Conservation (phyloP, 139 green algal genomes). For the Dunaliella primolecta region DNA sequence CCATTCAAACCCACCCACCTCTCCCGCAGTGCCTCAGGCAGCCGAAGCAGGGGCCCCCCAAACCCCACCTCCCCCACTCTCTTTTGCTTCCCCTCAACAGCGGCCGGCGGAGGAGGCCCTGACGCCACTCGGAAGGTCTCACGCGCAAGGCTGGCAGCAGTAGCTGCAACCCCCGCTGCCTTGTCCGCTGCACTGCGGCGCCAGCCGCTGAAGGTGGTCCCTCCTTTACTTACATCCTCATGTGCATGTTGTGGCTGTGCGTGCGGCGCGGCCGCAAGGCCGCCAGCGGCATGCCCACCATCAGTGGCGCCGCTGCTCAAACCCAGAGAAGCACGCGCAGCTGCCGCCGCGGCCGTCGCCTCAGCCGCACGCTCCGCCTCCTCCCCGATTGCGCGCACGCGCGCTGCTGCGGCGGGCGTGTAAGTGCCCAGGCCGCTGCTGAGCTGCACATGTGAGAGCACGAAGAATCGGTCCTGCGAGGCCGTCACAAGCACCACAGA, state of each 20-base stretch:
- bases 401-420: not conserved
- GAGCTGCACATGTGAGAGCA: conserved; percentile 14
- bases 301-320: no score
- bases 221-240: no score
- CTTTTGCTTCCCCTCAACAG: not conserved
- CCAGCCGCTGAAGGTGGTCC: not conserved
- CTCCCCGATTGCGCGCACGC: not conserved
- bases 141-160: not conserved
- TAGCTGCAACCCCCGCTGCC: not conserved
- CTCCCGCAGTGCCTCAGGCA: not conserved
- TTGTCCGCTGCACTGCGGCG: not conserved
- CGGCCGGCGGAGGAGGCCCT: no score
- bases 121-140: not conserved
- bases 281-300: no score
- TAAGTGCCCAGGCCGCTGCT: not conserved
- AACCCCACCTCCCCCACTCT: not conserved
- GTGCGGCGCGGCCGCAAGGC: no score
- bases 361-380: not conserved
- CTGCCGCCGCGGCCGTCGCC: no score
- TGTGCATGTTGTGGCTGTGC: no score
- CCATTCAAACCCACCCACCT: not conserved
- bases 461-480: conserved; percentile 27
- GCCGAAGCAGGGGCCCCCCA: conserved; percentile 11
- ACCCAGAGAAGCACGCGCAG: no score
- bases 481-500: conserved; percentile 15